A percentile compares a stretch with the other conserved stretches of the same genome.
phyloP scores from a whole-genome alignment of 306 rosid species.

The Dryas alaskensis region DNA sequence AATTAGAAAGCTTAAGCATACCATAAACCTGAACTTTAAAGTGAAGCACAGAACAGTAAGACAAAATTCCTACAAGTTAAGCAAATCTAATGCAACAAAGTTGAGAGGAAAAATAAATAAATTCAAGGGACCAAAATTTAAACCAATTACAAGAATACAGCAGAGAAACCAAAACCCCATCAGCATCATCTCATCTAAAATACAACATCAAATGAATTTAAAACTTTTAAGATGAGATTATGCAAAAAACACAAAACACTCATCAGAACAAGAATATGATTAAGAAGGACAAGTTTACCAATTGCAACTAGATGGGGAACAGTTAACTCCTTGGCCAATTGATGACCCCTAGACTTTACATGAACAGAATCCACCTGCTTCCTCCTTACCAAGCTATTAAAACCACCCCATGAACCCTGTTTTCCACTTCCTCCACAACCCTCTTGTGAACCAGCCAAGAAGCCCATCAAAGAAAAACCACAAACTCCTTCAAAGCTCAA shows the following conservation, averaged over 20 bases:
- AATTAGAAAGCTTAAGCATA: background rate
- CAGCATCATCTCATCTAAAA: background rate
- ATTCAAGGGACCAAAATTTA: background rate
- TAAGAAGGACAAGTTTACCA: conserved; percentile 41
- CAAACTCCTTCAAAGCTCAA: background rate
- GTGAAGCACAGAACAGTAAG: background rate
- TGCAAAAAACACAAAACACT: background rate
- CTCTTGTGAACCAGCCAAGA: conserved; percentile 41
- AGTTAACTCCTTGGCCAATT: conserved; percentile 79
- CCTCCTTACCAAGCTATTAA: conserved; percentile 56
- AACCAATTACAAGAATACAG: background rate
- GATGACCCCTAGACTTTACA: conserved; percentile 28
- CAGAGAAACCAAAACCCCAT: background rate
- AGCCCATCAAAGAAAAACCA: conserved; percentile 46
- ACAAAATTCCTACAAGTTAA: background rate
- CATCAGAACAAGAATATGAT: background rate
- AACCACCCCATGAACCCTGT: conserved; percentile 43
- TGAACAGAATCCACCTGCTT: conserved; percentile 73
- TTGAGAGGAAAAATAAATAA: background rate
- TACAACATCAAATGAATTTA: background rate
- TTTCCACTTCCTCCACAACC: conserved; percentile 33
- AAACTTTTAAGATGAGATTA: background rate
- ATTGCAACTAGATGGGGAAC: conserved; percentile 71
- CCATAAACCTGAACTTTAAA: conserved; percentile 5
- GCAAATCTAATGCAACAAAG: background rate